Evolutionary conservation across 768 basidiomycete species (phyloP), one percentile per base, ranked within the genome.

Genomic region (Collybiopsis luxurians): DNA sequence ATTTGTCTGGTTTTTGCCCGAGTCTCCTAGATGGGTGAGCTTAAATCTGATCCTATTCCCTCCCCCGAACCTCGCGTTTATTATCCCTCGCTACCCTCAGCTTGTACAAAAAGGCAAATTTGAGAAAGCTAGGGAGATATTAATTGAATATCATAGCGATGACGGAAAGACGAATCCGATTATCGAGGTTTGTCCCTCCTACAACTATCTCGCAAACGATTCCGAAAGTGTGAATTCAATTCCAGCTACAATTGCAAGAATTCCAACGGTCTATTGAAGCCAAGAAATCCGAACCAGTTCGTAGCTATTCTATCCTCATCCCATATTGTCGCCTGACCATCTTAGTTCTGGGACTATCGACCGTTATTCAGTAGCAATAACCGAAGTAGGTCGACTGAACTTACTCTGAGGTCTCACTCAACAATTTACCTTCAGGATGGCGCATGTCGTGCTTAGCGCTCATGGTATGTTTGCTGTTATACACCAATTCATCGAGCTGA

Each of bases 1-100:
- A 39, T 74, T 78, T 58, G 73, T 80, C 26, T 74, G 70, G 67
- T 76, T 79, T 58, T 61, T 61, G 12, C 64, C 64, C 5, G 66
- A 67, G 39, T 61, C 59, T 9, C 64, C 66, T 9, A 47, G 64
- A 24, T 67, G 64, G 64, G 48, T 49, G 21, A 47, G 23, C 19
- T 26, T 11, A 19, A 31, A 30, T n/a, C n/a, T n/a, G n/a, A 15
- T 13, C 6, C 0, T 31, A 6, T 13, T 17, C 17, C 5, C 3
- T 1, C 27, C 5, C 4, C 0, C 27, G 13, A 4, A 47, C 62
- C 64, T 19, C 55, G 66, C 5, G 67, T 66, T 65, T 4, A 21
- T n/a, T 19, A 5, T 1, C 10, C 21, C n/a, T 13, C 13, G 13
- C 31, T 5, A 34, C 31, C 13, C 31, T 34, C 27, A 49, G 48